Evolutionary conservation across 805 yeast species (phyloP), one percentile per base, ranked within the genome.

Genomic region (Cyberlindnera veronae): DNA sequence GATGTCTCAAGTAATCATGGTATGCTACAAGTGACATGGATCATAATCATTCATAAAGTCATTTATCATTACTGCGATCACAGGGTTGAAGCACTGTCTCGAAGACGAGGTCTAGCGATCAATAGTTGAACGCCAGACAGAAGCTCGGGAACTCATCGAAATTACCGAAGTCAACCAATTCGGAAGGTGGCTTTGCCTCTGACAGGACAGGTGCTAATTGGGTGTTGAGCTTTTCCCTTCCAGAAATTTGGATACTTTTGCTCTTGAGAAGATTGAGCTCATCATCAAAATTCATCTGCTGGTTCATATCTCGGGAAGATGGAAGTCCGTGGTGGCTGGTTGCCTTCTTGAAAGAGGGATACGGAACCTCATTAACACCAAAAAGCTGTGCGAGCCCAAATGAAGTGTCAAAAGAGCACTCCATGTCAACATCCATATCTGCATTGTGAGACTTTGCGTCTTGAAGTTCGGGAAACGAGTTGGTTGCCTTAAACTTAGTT

Each of bases 141-240:
- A 38, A 42, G 23, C 37, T 22, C 29, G 42, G 39, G n/a, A 38
- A 39, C 16, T 36, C 47, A 17, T 39, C 47, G 11, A 34, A 34
- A 20, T 33, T 36, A 11, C 15, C 27, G 9, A 40, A 35, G 22
- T 31, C 21, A 10, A 31, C 32, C 34, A 34, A 24, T 5, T 6
- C 23, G 26, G 36, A 15, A 10, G 42, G 29, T 6, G 29, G 31
- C 29, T 9, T 29, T 12, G 32, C 3, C 4, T 11, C 13, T 6
- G 9, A n/a, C 16, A 17, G 9, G 18, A 9, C 30, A 28, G 30
- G 4, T 29, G 22, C 4, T 22, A 29, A 14, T 7, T 13, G 14
- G 29, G 9, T 26, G 15, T 13, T 26, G 9, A 26, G n/a, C 22
- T 11, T 29, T 7, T n/a, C 5, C 8, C n/a, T 14, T 10, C 22